Evolutionary conservation across 306 rosid genomes (phyloP).

Genomic region (Mimosa bimucronata): DNA sequence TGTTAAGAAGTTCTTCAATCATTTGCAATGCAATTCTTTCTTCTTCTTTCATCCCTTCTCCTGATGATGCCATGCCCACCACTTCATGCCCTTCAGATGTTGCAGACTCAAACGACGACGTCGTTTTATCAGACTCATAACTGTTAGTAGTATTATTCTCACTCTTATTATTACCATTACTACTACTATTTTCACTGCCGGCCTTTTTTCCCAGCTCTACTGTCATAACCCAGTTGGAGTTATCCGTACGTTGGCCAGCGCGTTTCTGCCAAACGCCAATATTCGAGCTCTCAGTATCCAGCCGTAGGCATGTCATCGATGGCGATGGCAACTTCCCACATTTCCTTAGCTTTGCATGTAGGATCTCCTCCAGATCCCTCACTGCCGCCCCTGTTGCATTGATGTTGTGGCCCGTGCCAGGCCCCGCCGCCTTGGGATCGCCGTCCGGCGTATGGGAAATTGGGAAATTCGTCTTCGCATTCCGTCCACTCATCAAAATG

Average conservation of each 20-base stretch:
- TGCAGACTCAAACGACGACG: neutral
- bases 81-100: neutral
- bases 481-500: constrained; percentile 88
- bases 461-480: constrained; percentile 94
- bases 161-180: neutral
- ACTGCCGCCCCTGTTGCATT: constrained; percentile 27
- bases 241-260: constrained; percentile 63
- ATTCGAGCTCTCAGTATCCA: constrained; percentile 80
- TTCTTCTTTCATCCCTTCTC: constrained; percentile 55
- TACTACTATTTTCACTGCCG: no score
- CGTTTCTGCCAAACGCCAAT: constrained; percentile 94
- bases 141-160: neutral
- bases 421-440: constrained; percentile 6
- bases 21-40: constrained; percentile 82
- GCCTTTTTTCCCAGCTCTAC: constrained; percentile 57
- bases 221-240: constrained; percentile 81
- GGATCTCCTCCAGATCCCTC: constrained; percentile 66
- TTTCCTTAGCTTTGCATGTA: constrained; percentile 81
- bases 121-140: neutral
- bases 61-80: constrained; percentile 1
- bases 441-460: constrained; percentile 47
- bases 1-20: constrained; percentile 91
- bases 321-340: constrained; percentile 72
- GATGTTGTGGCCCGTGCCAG: neutral
- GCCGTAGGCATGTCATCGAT: constrained; percentile 90